A percentile compares a stretch with the other conserved stretches of the same genome.
Conservation (phyloP, 2,329 filamentous ascomycete genomes). For the Diaporthe sp. region DNA sequence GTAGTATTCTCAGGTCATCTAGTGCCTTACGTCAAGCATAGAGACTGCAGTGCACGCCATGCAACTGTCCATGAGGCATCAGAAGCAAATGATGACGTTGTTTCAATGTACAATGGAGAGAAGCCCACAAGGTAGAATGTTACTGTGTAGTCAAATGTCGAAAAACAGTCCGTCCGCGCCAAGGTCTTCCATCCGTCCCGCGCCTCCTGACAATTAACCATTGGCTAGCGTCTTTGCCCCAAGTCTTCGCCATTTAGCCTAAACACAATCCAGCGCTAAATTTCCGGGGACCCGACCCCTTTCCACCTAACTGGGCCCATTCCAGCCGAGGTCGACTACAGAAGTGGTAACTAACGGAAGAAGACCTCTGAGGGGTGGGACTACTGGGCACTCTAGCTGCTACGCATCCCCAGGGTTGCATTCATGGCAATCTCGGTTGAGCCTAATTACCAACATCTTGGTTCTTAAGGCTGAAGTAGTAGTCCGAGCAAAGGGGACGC, state of each 20-base stretch:
- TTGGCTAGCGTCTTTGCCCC: conserved; percentile 21
- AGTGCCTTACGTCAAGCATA: background rate
- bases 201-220: conserved; percentile 20
- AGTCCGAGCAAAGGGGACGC: background rate
- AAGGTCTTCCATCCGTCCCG: conserved; percentile 19
- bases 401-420: conserved; percentile 15
- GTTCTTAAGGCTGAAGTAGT: conserved; percentile 24
- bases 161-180: background rate
- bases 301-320: background rate
- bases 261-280: conserved; percentile 24
- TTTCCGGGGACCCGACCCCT: conserved; percentile 9
- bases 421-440: conserved; percentile 30
- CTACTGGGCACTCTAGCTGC: conserved; percentile 24
- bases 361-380: conserved; percentile 13
- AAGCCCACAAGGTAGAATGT: background rate
- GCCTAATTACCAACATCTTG: conserved; percentile 31
- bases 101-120: background rate
- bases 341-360: background rate
- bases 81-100: background rate
- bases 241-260: conserved; percentile 28
- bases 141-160: background rate
- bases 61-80: background rate
- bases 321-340: background rate
- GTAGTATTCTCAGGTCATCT: background rate
- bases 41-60: background rate